Conservation (phyloP, 441 rosid genomes). For the Gossypium davidsonii region DNA sequence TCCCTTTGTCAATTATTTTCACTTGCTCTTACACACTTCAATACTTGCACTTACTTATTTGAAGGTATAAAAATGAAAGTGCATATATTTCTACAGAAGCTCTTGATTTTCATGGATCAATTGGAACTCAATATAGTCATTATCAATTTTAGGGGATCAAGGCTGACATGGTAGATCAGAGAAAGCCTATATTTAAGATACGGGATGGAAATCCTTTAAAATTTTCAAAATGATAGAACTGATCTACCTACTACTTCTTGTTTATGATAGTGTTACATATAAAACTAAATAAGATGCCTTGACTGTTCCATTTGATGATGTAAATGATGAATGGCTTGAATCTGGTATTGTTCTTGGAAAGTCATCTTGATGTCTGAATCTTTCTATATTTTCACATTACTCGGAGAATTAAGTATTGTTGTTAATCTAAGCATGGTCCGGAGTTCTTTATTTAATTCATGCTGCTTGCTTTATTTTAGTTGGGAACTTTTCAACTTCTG, state of each 20-base stretch:
- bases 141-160: not conserved
- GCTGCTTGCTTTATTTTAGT: conserved; percentile 15
- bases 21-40: not conserved
- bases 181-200: not conserved
- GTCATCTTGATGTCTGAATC: not conserved
- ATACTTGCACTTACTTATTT: not conserved
- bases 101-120: not conserved
- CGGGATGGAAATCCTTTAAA: not conserved
- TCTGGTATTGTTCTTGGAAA: conserved; percentile 7
- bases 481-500: conserved; percentile 16
- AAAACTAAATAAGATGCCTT: not conserved
- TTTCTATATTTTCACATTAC: not conserved
- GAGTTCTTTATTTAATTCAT: conserved; percentile 6
- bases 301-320: not conserved
- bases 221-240: not conserved
- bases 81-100: not conserved
- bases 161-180: not conserved
- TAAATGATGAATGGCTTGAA: not conserved
- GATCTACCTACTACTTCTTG: not conserved
- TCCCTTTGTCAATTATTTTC: conserved; percentile 2
- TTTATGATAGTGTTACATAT: not conserved
- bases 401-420: conserved; percentile 10
- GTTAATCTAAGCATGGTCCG: conserved; percentile 1
- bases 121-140: not conserved
- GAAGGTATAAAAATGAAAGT: not conserved